Conservation (phyloP, 371 early-diverging fungal species). For the Mucor plumbeus region DNA sequence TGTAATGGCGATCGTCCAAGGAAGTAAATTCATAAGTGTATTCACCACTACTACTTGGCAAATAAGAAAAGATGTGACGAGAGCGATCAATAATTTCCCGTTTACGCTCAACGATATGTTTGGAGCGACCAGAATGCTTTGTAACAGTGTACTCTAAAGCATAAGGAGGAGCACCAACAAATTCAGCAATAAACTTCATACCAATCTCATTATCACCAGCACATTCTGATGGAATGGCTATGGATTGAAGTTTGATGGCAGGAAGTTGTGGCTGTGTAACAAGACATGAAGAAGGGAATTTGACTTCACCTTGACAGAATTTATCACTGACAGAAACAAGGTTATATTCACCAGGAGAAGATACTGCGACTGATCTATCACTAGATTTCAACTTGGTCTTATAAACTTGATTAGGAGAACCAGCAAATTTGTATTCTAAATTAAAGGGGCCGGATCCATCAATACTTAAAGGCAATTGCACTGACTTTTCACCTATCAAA, state of each 20-base stretch:
- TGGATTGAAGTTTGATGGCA: slow-evolving; percentile 34
- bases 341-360: slow-evolving; percentile 47
- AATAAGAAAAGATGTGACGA: slow-evolving; percentile 47
- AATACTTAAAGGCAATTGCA: slow-evolving; percentile 35
- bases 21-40: slow-evolving; percentile 50
- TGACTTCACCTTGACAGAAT: slow-evolving; percentile 46
- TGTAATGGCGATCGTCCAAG: slow-evolving; percentile 50
- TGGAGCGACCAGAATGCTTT: slow-evolving; percentile 34
- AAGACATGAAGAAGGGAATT: slow-evolving; percentile 49
- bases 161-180: slow-evolving; percentile 50
- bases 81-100: slow-evolving; percentile 42
- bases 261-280: slow-evolving; percentile 52
- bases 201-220: slow-evolving; percentile 51
- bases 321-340: slow-evolving; percentile 39
- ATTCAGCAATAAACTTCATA: slow-evolving; percentile 51
- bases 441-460: slow-evolving; percentile 44
- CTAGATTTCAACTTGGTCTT: neutral
- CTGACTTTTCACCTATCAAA: slow-evolving; percentile 38
- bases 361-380: slow-evolving; percentile 21
- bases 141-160: slow-evolving; percentile 42
- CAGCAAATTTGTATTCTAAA: slow-evolving; percentile 33
- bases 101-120: slow-evolving; percentile 34
- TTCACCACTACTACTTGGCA: slow-evolving; percentile 49
- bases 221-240: slow-evolving; percentile 55
- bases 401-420: neutral